These are phyloP conservation scores for Sarocladiaceae sp. DNA, from an alignment of 2,329 filamentous ascomycete species.

Conservation along the genomic window DNA sequence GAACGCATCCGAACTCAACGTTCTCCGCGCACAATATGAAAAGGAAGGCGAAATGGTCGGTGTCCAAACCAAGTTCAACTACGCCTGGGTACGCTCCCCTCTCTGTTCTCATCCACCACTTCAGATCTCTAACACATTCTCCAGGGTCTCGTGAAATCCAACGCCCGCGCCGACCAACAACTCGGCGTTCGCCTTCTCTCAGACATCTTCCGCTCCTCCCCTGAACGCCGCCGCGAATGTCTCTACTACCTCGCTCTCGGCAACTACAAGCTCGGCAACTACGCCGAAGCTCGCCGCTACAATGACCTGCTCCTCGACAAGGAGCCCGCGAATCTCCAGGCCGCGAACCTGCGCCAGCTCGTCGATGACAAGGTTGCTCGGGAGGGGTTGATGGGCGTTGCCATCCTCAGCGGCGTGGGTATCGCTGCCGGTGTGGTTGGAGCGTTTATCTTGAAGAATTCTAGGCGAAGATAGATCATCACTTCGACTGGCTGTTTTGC, in stretches of 20 bases:
- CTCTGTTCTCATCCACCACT: conserved; percentile 5
- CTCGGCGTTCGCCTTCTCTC: conserved; percentile 89
- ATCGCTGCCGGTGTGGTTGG: conserved; percentile 92
- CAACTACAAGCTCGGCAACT: conserved; percentile 98
- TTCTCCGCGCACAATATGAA: conserved; percentile 90
- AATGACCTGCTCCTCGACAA: conserved; percentile 90
- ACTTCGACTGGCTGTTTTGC: not conserved
- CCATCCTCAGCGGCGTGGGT: conserved; percentile 89
- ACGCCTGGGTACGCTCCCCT: conserved; percentile 73
- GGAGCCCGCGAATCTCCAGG: conserved; percentile 89
- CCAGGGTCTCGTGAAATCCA: conserved; percentile 93
- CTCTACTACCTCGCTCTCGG: conserved; percentile 96
- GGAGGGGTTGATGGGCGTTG: conserved; percentile 90
- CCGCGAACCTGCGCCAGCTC: conserved; percentile 75
- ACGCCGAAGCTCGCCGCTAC: conserved; percentile 88
- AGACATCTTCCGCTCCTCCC: conserved; percentile 92
- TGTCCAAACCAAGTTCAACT: conserved; percentile 99
- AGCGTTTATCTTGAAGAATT: conserved; percentile 76
- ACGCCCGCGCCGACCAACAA: conserved; percentile 79
- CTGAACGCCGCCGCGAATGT: conserved; percentile 92
- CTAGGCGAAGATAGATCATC: conserved; percentile 49
- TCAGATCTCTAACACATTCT: not conserved
- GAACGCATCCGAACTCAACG: conserved; percentile 86
- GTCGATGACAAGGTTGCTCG: conserved; percentile 96
- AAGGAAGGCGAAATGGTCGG: conserved; percentile 97